A percentile compares a stretch with the other conserved stretches of the same genome.
phyloP scores from a whole-genome alignment of 2,329 filamentous ascomycete genomes.

The Diaporthe citrichinensis region DNA sequence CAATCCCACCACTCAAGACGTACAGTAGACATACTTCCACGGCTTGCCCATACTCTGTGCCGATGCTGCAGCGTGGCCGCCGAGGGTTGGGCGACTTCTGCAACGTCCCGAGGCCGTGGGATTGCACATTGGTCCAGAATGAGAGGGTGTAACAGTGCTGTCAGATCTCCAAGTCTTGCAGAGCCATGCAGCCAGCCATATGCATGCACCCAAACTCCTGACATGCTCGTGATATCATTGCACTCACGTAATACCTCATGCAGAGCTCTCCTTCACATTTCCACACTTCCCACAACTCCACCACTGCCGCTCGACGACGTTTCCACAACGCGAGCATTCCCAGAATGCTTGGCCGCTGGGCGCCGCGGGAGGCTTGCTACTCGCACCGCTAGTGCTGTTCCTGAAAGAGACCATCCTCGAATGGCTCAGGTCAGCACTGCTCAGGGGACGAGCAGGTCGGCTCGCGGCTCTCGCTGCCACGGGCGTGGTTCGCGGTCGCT shows the following conservation, averaged over 20 bases:
- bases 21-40: background rate
- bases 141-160: background rate
- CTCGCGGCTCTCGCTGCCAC: background rate
- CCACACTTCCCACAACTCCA: constrained; percentile 71
- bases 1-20: background rate
- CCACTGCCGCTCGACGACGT: constrained; percentile 66
- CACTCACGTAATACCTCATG: constrained; percentile 42
- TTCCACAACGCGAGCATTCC: constrained; percentile 67
- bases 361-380: constrained; percentile 38
- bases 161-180: background rate
- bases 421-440: constrained; percentile 34
- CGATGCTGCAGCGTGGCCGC: background rate
- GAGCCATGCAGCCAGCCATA: background rate
- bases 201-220: background rate
- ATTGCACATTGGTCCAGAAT: background rate
- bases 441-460: constrained; percentile 13
- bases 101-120: background rate
- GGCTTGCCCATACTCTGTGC: background rate
- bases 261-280: constrained; percentile 65
- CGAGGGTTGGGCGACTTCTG: background rate
- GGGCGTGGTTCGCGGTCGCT: constrained; percentile 34
- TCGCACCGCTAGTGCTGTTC: constrained; percentile 40
- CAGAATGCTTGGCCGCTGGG: constrained; percentile 55
- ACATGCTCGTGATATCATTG: constrained; percentile 24
- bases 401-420: constrained; percentile 41